phyloP scores from a whole-genome alignment of 345 rosid species.

The Ricinus communis region DNA sequence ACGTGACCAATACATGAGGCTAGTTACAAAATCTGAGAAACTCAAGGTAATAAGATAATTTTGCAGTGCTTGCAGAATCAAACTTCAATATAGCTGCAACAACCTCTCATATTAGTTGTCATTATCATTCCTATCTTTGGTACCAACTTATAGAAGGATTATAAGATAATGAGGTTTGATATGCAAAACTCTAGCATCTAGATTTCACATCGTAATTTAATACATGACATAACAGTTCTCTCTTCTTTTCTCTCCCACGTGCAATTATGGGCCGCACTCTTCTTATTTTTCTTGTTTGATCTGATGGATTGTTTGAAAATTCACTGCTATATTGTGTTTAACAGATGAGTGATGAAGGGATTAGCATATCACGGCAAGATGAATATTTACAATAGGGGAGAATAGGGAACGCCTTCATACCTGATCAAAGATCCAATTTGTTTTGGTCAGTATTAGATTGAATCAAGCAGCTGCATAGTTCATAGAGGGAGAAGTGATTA shows the following conservation, averaged over 20 bases:
- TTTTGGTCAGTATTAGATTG: neutral
- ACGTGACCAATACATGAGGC: constrained; percentile 65
- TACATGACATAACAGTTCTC: neutral
- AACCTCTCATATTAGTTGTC: neutral
- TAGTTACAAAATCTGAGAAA: constrained; percentile 36
- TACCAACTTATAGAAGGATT: too few relatives aligned
- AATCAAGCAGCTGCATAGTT: neutral
- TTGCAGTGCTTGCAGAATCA: neutral
- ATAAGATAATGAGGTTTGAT: too few relatives aligned
- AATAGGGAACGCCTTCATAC: constrained; percentile 1
- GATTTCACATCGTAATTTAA: neutral
- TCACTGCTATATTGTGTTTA: neutral
- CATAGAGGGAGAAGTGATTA: neutral
- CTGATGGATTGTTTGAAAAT: neutral
- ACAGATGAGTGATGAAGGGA: constrained; percentile 32
- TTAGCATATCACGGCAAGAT: constrained; percentile 1
- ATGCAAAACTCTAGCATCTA: neutral
- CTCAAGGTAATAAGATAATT: constrained; percentile 44
- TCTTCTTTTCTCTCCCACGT: neutral
- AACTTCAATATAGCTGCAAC: neutral
- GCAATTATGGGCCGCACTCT: neutral
- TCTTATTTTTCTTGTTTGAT: neutral
- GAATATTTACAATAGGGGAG: neutral
- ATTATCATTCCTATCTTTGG: too few relatives aligned
- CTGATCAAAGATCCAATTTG: constrained; percentile 10